Evolutionary conservation across 2,329 filamentous ascomycete species (phyloP), one percentile per base, ranked within the genome.

Genomic region (Botryotinia convoluta): DNA sequence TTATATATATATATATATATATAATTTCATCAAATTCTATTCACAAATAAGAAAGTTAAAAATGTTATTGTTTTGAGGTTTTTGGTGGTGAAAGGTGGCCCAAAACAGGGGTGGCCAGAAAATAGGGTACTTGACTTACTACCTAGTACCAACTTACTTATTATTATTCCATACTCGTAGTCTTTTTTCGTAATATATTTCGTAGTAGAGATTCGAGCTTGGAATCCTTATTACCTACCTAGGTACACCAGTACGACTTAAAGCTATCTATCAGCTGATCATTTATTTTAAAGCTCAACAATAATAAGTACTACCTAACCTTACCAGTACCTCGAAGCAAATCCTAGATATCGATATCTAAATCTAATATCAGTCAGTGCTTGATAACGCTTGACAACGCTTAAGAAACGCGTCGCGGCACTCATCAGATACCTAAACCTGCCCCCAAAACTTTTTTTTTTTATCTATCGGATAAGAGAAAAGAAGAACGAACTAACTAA

Each of bases 391-490:
- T 54, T 54, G n/a, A 59, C 29, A 59, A 32, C 16, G 29, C 57
- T 29, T 18, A 57, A 57, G n/a, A 57, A 57, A 57, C 48, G n/a
- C 51, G 51, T 18, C 51, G n/a, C 51, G 51, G 51, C 51, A 57
- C 14, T 57, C n/a, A 32, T 18, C 51, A 18, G n/a, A 57, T 32
- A 29, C 29, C 12, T 14, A 48, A 51, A n/a, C 29, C 63, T 51
- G 14, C 22, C 44, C 63, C 26, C 32, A 26, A 51, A 67, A 20
- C 26, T 20, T 67, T 67, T 67, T 67, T 67, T 67, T 67, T 67
- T 39, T n/a, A 57, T 57, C 48, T 57, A 29, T 4, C 14, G 14
- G 51, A 57, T 57, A 57, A 29, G n/a, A 57, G 51, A 57, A 29
- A 51, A 51, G 48, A 22, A 22, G 44, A 45, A 20, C 44, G 20